Conservation (phyloP, 495 filamentous ascomycete species). For the Tuber microsphaerosporum region DNA sequence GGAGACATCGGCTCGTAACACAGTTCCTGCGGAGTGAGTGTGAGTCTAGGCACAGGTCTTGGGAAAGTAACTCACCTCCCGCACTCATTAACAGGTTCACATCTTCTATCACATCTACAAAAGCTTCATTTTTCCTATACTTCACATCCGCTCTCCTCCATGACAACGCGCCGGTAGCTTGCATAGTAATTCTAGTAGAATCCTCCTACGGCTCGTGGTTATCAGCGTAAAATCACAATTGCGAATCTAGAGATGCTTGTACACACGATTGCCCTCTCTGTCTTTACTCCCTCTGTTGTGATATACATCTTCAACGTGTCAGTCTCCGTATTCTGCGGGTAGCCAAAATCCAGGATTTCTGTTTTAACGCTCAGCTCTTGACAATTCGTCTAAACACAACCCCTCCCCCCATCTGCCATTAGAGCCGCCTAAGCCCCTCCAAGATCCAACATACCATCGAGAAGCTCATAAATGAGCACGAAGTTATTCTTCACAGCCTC, state of each 20-base stretch:
- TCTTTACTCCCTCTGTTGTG: constrained; percentile 97
- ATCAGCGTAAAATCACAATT: constrained; percentile 32
- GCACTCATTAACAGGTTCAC: constrained; percentile 99
- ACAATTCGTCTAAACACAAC: constrained; percentile 13
- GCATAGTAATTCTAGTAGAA: constrained; percentile 96
- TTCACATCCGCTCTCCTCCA: constrained; percentile 97
- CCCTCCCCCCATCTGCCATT: constrained; percentile 1
- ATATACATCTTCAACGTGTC: constrained; percentile 99
- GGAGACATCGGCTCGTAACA: constrained; percentile 93
- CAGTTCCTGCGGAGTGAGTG: constrained; percentile 58
- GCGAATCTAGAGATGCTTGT: neutral
- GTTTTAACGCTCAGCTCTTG: constrained; percentile 13
- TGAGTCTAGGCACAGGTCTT: neutral
- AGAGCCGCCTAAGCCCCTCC: neutral
- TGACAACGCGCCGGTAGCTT: constrained; percentile 92
- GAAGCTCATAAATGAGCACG: constrained; percentile 93
- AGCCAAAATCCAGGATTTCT: constrained; percentile 99
- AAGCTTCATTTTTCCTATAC: constrained; percentile 98
- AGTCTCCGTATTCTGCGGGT: constrained; percentile 97
- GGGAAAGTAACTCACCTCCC: constrained; percentile 8
- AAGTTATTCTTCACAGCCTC: constrained; percentile 99
- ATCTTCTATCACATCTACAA: constrained; percentile 98
- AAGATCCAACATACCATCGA: constrained; percentile 63
- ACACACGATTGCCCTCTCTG: constrained; percentile 64
- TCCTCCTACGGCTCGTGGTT: constrained; percentile 52